Percentiles rank a stretch among this genome's conserved stretches.
Evolutionary conservation across 2,329 filamentous ascomycete species (phyloP).

Genomic region (Penicillium decumbens): DNA sequence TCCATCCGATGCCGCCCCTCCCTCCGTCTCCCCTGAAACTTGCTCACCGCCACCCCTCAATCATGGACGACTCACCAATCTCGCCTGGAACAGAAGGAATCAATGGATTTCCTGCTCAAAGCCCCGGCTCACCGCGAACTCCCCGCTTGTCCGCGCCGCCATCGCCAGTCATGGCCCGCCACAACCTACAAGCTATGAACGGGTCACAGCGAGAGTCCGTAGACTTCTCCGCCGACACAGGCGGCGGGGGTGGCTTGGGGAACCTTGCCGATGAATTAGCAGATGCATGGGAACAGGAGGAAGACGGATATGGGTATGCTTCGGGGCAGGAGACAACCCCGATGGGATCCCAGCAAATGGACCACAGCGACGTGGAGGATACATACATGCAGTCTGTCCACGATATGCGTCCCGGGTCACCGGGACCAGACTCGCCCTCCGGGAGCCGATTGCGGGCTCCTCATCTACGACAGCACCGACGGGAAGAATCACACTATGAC

Average conservation of each 20-base stretch:
- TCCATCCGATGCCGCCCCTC: conserved; percentile 27
- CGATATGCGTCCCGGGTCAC: conserved; percentile 26
- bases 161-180: conserved; percentile 39
- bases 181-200: conserved; percentile 35
- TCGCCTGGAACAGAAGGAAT: conserved; percentile 30
- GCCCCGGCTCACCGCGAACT: conserved; percentile 33
- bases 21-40: conserved; percentile 36
- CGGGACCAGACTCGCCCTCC: conserved; percentile 27
- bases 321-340: conserved; percentile 36
- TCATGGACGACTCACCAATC: conserved; percentile 35
- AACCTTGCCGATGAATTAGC: conserved; percentile 62
- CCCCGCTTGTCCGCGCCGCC: conserved; percentile 36
- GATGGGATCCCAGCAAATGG: conserved; percentile 28
- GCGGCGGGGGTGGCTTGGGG: conserved; percentile 49
- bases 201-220: conserved; percentile 37
- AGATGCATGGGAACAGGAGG: conserved; percentile 54
- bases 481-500: conserved; percentile 49
- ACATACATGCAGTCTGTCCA: conserved; percentile 26
- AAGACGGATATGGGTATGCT: conserved; percentile 44
- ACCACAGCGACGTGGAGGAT: conserved; percentile 31
- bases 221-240: conserved; percentile 35
- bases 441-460: conserved; percentile 39
- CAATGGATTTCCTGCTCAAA: conserved; percentile 31
- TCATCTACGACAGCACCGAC: conserved; percentile 34
- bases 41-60: conserved; percentile 39